phyloP scores from a whole-genome alignment of 148 eudicot species.

The Rhododendron williamsianum region DNA sequence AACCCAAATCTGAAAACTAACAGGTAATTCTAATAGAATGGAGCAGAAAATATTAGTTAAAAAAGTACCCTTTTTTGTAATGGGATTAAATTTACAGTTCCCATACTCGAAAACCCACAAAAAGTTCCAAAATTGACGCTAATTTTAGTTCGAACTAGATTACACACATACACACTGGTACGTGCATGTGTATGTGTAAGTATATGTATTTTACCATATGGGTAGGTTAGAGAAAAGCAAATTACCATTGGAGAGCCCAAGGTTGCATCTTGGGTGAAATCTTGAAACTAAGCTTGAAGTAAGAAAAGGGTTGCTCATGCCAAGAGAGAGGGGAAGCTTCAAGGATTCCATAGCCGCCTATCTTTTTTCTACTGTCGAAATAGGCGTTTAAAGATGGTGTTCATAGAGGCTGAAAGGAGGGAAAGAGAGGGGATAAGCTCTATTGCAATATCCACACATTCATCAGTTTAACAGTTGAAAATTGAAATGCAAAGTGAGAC shows the following conservation, averaged over 20 bases:
- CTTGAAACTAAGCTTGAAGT: constrained; percentile 5
- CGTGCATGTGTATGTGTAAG: neutral
- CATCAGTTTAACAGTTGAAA: neutral
- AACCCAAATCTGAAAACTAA: neutral
- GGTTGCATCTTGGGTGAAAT: constrained; percentile 10
- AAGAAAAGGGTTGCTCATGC: neutral
- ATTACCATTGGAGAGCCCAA: constrained; percentile 6
- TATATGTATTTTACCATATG: neutral
- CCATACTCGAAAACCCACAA: neutral
- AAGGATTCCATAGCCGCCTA: constrained; percentile 7
- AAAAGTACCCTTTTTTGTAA: neutral
- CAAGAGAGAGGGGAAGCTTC: neutral
- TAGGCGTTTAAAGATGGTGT: neutral
- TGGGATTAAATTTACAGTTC: neutral
- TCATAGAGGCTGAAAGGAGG: neutral
- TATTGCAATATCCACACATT: constrained; percentile 10
- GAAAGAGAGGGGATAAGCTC: constrained; percentile 4
- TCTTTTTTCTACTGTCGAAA: neutral
- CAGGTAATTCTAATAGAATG: neutral
- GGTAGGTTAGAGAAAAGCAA: neutral
- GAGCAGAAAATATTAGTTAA: neutral
- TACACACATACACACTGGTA: too few species aligned
- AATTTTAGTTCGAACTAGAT: neutral
- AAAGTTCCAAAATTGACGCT: neutral
- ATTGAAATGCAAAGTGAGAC: neutral